Evolutionary conservation across 768 basidiomycete genomes (phyloP).

Genomic region (Calocybe indica): DNA sequence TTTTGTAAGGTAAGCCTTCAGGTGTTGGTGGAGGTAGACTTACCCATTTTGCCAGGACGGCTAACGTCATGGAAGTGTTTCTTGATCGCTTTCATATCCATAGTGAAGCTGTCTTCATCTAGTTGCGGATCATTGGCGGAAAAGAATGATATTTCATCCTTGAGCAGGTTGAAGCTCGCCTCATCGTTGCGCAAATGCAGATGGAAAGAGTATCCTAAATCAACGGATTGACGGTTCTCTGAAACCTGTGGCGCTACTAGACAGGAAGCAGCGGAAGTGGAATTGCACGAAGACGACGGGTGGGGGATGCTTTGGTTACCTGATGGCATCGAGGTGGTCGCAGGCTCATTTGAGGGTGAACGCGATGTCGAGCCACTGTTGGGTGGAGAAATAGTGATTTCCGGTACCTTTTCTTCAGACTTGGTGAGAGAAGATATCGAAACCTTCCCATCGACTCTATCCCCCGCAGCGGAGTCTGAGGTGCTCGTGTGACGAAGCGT

Average conservation of each 20-base stretch:
- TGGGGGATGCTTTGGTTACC: no score
- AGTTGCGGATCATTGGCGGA: constrained; percentile 14
- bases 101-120: constrained; percentile 36
- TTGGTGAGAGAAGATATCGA: no score
- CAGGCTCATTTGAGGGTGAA: no score
- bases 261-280: constrained; percentile 17
- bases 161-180: constrained; percentile 45
- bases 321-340: no score
- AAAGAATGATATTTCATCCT: constrained; percentile 46
- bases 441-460: no score
- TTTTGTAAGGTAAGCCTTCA: no score
- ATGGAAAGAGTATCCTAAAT: constrained; percentile 43
- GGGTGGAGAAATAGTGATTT: no score
- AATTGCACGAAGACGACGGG: constrained; percentile 19
- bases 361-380: no score
- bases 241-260: constrained; percentile 1
- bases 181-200: constrained; percentile 39
- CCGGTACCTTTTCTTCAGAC: no score
- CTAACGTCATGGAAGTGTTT: constrained; percentile 10
- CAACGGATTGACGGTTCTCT: constrained; percentile 33
- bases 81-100: constrained; percentile 19
- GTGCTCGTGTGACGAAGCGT: no score
- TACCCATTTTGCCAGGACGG: neutral
- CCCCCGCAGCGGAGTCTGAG: no score
- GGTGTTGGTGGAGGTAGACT: no score